A percentile compares a stretch with the other conserved stretches of the same genome.
Conservation (phyloP, 2,329 filamentous ascomycete genomes). For the Apiospora phragmitis region DNA sequence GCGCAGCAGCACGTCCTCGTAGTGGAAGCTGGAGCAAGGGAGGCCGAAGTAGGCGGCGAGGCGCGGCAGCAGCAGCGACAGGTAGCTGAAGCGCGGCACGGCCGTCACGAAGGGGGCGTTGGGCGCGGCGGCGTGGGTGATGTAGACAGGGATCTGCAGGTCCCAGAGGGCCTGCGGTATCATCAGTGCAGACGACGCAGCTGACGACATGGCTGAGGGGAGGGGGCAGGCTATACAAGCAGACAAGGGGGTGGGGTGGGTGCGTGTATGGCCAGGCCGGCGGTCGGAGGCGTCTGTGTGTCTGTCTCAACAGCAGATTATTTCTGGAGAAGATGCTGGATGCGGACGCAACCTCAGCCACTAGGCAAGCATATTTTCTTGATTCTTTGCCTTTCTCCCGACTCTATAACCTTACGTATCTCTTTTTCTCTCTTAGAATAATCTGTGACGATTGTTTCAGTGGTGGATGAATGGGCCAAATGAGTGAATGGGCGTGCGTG, state of each 20-base stretch:
- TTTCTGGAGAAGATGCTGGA: not conserved
- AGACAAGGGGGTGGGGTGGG: not conserved
- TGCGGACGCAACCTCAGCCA: not conserved
- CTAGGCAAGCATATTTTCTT: not conserved
- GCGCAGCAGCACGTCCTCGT: constrained; percentile 37
- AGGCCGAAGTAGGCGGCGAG: constrained; percentile 53
- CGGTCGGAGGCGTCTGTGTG: not conserved
- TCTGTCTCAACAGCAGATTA: constrained; percentile 3
- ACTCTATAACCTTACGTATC: not conserved
- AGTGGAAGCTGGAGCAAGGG: constrained; percentile 60
- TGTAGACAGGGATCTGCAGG: constrained; percentile 53
- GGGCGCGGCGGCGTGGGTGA: constrained; percentile 50
- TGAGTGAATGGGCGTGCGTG: not conserved
- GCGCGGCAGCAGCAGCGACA: constrained; percentile 57
- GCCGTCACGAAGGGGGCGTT: constrained; percentile 52
- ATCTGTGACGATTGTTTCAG: not conserved
- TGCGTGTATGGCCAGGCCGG: no score
- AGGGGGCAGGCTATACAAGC: not conserved
- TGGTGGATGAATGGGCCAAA: not conserved
- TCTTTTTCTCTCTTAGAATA: not conserved
- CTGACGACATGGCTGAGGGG: not conserved
- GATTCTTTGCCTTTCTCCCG: not conserved
- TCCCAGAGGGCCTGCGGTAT: constrained; percentile 54
- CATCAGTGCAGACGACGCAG: constrained; percentile 22
- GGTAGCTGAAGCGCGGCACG: constrained; percentile 60